phyloP scores from a whole-genome alignment of 495 filamentous ascomycete genomes.

The Cairneyella variabilis region DNA sequence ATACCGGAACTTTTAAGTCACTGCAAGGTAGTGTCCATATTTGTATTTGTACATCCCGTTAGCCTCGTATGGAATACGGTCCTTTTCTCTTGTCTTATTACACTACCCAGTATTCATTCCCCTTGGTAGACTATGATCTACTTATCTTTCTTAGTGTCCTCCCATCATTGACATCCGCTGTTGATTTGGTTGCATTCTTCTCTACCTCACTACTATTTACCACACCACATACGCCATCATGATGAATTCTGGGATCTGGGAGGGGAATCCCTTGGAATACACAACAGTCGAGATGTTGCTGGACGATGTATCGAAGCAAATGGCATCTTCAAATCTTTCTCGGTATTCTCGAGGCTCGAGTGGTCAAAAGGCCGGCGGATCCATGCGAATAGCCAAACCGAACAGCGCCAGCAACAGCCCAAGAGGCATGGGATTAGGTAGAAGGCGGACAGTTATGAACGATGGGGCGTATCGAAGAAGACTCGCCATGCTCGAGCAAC shows the following conservation, averaged over 20 bases:
- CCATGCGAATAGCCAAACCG: conserved; percentile 61
- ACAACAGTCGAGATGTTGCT: conserved; percentile 25
- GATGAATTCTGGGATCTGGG: conserved; percentile 21
- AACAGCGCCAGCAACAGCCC: conserved; percentile 68
- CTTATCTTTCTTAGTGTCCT: conserved; percentile 3
- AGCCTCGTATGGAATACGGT: conserved; percentile 20
- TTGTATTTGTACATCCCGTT: conserved; percentile 24
- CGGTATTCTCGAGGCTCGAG: conserved; percentile 37
- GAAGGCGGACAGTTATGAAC: conserved; percentile 35
- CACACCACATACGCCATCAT: conserved; percentile 8
- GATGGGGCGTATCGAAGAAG: conserved; percentile 30
- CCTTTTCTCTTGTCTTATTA: conserved; percentile 14
- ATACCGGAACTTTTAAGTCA: conserved; percentile 24
- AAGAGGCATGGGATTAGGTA: conserved; percentile 43
- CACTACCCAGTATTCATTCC: conserved; percentile 13
- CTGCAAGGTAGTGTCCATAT: conserved; percentile 24
- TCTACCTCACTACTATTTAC: too few relatives aligned
- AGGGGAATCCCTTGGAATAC: conserved; percentile 11
- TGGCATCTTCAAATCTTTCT: conserved; percentile 26
- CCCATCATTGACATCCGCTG: neutral
- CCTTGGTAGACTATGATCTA: conserved; percentile 8
- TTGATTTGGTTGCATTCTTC: too few relatives aligned
- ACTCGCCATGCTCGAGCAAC: conserved; percentile 30
- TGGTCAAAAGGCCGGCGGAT: conserved; percentile 34
- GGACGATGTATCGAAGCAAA: conserved; percentile 27